phyloP scores from a whole-genome alignment of 129 eudicot species.

The Kitagawia praeruptora region DNA sequence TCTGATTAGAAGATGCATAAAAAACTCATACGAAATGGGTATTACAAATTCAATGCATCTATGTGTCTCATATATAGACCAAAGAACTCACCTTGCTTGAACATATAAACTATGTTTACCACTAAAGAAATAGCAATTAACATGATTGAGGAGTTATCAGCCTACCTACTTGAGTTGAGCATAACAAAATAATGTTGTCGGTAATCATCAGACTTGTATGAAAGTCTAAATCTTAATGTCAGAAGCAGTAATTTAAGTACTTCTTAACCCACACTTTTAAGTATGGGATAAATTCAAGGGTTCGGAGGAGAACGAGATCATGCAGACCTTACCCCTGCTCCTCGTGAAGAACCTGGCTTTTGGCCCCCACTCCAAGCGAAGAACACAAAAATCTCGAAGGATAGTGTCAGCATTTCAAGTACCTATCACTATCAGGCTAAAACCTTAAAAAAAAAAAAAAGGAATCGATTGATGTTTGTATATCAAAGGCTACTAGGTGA shows the following conservation, averaged over 20 bases:
- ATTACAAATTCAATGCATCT: conserved; percentile 3
- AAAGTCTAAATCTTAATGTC: background rate
- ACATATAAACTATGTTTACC: background rate
- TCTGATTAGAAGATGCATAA: background rate
- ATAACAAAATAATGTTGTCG: background rate
- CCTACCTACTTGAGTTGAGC: background rate
- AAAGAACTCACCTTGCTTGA: background rate
- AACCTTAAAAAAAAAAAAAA: background rate
- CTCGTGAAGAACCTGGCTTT: too few relatives aligned
- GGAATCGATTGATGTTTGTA: background rate
- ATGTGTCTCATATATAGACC: background rate
- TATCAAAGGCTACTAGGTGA: background rate
- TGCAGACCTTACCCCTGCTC: too few relatives aligned
- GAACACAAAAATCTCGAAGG: too few relatives aligned
- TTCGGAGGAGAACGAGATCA: too few relatives aligned
- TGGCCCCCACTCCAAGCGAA: too few relatives aligned
- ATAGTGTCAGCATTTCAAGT: too few relatives aligned
- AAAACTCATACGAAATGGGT: background rate
- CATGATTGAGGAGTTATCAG: conserved; percentile 2
- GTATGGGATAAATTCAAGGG: too few relatives aligned
- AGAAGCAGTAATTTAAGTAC: background rate
- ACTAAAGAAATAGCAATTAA: background rate
- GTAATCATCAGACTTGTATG: background rate
- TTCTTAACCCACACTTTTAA: too few relatives aligned
- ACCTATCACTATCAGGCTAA: background rate